Evolutionary conservation across 495 filamentous ascomycete genomes (phyloP).

Genomic region (Lichina pygmaea): DNA sequence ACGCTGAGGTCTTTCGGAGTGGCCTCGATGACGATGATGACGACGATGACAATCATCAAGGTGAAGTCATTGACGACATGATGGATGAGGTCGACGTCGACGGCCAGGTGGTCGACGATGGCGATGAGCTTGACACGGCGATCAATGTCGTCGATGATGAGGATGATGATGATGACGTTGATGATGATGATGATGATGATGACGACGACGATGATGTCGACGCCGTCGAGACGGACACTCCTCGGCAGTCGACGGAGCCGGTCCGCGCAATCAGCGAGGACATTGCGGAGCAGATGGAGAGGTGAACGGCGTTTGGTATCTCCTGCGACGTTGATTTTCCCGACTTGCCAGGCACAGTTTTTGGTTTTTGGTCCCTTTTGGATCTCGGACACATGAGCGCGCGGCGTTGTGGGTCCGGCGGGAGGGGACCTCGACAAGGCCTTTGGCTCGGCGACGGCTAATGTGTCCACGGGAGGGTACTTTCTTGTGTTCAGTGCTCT

Average conservation of each 20-base stretch:
- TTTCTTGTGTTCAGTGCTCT: too few relatives aligned
- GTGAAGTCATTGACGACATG: conserved; percentile 10
- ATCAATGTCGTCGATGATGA: conserved; percentile 16
- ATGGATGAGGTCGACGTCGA: conserved; percentile 21
- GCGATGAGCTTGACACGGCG: conserved; percentile 6
- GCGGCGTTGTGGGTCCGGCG: too few relatives aligned
- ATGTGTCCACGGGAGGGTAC: too few relatives aligned
- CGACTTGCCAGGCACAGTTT: too few relatives aligned
- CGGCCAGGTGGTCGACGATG: conserved; percentile 11
- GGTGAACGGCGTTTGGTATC: conserved; percentile 1
- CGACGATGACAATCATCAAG: conserved; percentile 14
- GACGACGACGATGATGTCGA: conserved; percentile 11
- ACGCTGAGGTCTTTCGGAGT: conserved; percentile 12
- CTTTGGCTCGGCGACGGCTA: too few relatives aligned
- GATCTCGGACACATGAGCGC: too few relatives aligned
- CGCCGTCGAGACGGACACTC: conserved; percentile 9
- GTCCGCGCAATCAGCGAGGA: conserved; percentile 49
- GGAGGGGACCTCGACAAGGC: too few relatives aligned
- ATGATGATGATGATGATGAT: conserved; percentile 9
- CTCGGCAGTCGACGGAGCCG: conserved; percentile 7
- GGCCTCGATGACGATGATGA: conserved; percentile 4
- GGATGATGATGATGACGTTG: conserved; percentile 10
- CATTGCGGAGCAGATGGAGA: conserved; percentile 43
- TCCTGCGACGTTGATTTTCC: too few relatives aligned
- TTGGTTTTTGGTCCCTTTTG: too few relatives aligned